A percentile compares a stretch with the other conserved stretches of the same genome.
Conservation (phyloP, 345 rosid species). For the Populus pruinosa region DNA sequence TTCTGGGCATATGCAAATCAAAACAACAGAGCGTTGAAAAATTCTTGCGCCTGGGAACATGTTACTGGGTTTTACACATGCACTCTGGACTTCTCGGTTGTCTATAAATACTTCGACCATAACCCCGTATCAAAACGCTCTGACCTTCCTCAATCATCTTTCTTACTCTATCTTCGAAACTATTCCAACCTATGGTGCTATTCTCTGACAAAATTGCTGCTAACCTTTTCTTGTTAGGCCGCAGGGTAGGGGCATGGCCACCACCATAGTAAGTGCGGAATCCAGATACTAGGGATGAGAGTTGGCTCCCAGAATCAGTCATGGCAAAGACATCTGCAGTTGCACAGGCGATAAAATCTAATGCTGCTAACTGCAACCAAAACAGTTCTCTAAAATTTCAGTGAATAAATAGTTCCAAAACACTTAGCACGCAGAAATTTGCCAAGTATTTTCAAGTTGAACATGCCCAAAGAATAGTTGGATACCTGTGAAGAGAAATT, state of each 20-base stretch:
- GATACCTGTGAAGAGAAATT: slow-evolving; percentile 88
- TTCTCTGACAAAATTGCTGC: slow-evolving; percentile 68
- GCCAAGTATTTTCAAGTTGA: background rate
- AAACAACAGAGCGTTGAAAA: background rate
- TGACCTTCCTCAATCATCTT: slow-evolving; percentile 80
- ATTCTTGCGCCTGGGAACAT: background rate
- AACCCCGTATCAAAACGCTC: slow-evolving; percentile 48
- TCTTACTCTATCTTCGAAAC: slow-evolving; percentile 54
- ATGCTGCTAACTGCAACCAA: slow-evolving; percentile 69
- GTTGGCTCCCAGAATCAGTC: slow-evolving; percentile 96
- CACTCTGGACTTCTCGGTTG: slow-evolving; percentile 84
- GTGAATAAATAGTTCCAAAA: background rate
- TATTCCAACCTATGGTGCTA: slow-evolving; percentile 55
- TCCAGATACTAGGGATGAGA: slow-evolving; percentile 87
- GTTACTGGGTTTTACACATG: slow-evolving; percentile 49
- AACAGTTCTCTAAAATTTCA: background rate
- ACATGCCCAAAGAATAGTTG: background rate
- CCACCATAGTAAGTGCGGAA: slow-evolving; percentile 74
- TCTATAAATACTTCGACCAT: slow-evolving; percentile 79
- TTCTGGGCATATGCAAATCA: slow-evolving; percentile 1
- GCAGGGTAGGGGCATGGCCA: slow-evolving; percentile 63
- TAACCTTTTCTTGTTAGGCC: slow-evolving; percentile 89
- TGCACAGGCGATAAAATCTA: slow-evolving; percentile 86
- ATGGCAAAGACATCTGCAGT: slow-evolving; percentile 85
- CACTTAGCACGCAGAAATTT: background rate